Base-by-base conservation (phyloP, 208 protist species). In the Trypanosoma melophagium region DNA sequence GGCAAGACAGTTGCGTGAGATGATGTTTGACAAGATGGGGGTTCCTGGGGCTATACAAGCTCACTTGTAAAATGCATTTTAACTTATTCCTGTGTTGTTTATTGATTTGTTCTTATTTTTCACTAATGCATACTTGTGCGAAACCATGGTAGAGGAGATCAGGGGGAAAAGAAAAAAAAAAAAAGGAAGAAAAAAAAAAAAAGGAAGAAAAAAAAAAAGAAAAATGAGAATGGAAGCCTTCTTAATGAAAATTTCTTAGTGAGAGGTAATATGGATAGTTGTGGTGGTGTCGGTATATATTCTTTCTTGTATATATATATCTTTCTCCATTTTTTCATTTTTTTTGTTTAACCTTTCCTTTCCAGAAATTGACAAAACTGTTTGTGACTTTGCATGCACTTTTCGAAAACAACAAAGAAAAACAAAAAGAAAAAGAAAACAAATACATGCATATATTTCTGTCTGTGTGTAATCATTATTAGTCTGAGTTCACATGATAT, bases 21-120 rank as follows among this genome's bases (percentile, higher is more conserved):
- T 88, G 79, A 96, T 97, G 93, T 97, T 97, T 75, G 85, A 95
- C 62, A 95, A 96, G 67, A 94, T 96, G 80, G 93, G 93, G 9
- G 62, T 96, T 9, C 88, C 89, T 41, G 86, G 86, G 2, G 79
- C 84, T 4, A 44, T 90, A 35, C 51, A 72, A 58, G 53, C 77
- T 10, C 64, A 71, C 24, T 54, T 75, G 54, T 75, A 60, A 54
- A 8, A 25, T 55, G 9, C 24, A 17, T 10, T 5, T 10, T 21
- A 19, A 54, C 22, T 17, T 47, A 12, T n/a, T 47, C 10, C 16
- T 8, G 10, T 2, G 8, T 17, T 47, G 3, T 47, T 12, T 47
- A 47, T 47, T 47, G 9, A 14, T 47, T 47, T 47, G 54, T 62
- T 61, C 53, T 51, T 63, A 38, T 45, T 57, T 54, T 68, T 59